Conservation (phyloP, 306 rosid species). For the Trichosanthes cucumerina region DNA sequence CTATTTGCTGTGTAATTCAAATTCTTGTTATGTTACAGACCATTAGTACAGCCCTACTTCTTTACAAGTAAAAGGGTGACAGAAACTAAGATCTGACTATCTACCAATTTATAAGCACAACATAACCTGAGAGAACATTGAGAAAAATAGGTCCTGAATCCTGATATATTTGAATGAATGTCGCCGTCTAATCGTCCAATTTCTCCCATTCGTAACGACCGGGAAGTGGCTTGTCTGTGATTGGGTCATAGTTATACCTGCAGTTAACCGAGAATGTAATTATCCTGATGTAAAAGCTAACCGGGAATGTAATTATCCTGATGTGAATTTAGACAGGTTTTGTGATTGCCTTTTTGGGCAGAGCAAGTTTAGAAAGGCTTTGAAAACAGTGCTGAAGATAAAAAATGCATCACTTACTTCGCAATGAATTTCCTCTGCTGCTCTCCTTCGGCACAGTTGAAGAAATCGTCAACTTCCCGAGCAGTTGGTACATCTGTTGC, state of each 20-base stretch:
- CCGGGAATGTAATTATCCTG: not conserved
- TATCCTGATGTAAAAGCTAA: too few species aligned
- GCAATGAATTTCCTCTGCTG: constrained; percentile 65
- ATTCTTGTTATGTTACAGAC: constrained; percentile 19
- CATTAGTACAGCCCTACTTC: constrained; percentile 49
- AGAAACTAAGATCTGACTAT: constrained; percentile 60
- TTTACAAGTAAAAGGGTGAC: constrained; percentile 85
- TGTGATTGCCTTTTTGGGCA: not conserved
- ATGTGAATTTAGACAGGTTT: not conserved
- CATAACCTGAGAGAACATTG: constrained; percentile 29
- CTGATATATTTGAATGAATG: constrained; percentile 22
- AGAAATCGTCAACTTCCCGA: constrained; percentile 78
- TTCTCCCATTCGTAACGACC: constrained; percentile 89
- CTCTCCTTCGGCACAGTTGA: constrained; percentile 53
- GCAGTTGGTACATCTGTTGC: constrained; percentile 62
- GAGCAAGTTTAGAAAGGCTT: not conserved
- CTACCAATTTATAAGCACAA: constrained; percentile 21
- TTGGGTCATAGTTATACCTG: constrained; percentile 96
- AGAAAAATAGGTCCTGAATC: constrained; percentile 28
- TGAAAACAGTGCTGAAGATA: not conserved
- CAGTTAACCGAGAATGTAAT: constrained; percentile 17
- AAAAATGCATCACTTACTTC: constrained; percentile 36
- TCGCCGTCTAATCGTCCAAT: constrained; percentile 39
- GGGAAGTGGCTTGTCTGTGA: constrained; percentile 65
- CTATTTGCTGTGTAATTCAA: constrained; percentile 37